phyloP scores from a whole-genome alignment of 805 yeast genomes.

The Scheffersomyces lignosus region DNA sequence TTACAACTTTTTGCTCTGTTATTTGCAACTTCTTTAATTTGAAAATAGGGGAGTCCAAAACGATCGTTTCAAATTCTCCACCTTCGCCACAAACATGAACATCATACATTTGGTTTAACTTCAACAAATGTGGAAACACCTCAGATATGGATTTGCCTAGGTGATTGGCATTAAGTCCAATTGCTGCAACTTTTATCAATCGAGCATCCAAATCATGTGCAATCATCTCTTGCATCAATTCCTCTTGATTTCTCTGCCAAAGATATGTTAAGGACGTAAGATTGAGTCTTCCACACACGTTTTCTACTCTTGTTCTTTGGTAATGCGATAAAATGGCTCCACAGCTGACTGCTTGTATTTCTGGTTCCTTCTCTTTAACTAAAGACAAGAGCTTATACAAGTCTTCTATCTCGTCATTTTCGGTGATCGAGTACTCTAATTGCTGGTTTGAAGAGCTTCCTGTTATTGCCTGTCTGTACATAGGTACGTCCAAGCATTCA shows the following conservation, averaged over 20 bases:
- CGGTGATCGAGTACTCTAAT: slow-evolving; percentile 68
- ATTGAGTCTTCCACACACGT: slow-evolving; percentile 76
- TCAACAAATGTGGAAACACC: slow-evolving; percentile 56
- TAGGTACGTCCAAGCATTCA: slow-evolving; percentile 75
- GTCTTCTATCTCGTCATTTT: slow-evolving; percentile 87
- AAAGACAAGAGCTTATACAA: slow-evolving; percentile 51
- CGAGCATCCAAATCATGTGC: slow-evolving; percentile 70
- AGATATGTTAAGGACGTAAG: slow-evolving; percentile 71
- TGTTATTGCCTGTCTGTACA: slow-evolving; percentile 64
- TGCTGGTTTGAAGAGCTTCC: slow-evolving; percentile 64
- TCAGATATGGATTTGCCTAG: slow-evolving; percentile 68
- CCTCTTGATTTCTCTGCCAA: slow-evolving; percentile 87
- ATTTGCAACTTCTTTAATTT: slow-evolving; percentile 49
- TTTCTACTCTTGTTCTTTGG: slow-evolving; percentile 91
- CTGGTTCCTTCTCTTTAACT: slow-evolving; percentile 61
- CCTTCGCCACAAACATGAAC: slow-evolving; percentile 98
- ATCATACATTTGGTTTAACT: slow-evolving; percentile 65
- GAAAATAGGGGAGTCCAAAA: slow-evolving; percentile 88
- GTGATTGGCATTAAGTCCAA: slow-evolving; percentile 68
- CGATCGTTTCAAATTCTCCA: slow-evolving; percentile 95
- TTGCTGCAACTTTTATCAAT: slow-evolving; percentile 89
- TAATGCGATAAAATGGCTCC: slow-evolving; percentile 97
- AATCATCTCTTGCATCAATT: slow-evolving; percentile 82
- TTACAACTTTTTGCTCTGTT: slow-evolving; percentile 36
- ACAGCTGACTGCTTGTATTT: slow-evolving; percentile 81